A percentile compares a stretch with the other conserved stretches of the same genome.
phyloP scores from a whole-genome alignment of 441 rosid genomes.

The Hura crepitans region DNA sequence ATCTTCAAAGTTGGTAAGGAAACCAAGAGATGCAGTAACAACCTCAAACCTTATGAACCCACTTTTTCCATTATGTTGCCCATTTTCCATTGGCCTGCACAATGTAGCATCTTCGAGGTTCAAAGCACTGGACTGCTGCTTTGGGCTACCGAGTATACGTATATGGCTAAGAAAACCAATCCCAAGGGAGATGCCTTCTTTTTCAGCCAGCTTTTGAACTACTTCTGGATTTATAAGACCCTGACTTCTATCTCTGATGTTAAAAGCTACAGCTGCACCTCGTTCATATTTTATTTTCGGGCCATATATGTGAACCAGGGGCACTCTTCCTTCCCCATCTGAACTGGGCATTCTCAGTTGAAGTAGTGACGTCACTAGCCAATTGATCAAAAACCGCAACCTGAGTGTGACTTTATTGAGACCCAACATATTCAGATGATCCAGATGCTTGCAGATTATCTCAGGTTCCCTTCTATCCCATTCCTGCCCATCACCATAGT shows the following conservation, averaged over 20 bases:
- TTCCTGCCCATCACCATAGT: constrained; percentile 68
- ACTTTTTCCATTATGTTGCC: constrained; percentile 51
- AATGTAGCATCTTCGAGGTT: constrained; percentile 54
- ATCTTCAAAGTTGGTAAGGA: constrained; percentile 91
- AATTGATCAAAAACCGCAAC: constrained; percentile 78
- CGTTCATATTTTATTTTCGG: constrained; percentile 95
- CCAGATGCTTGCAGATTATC: constrained; percentile 70
- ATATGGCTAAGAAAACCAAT: constrained; percentile 84
- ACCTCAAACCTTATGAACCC: constrained; percentile 77
- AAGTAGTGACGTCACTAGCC: constrained; percentile 93
- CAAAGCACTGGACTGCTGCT: constrained; percentile 42
- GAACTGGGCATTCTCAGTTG: constrained; percentile 66
- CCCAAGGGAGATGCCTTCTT: constrained; percentile 81
- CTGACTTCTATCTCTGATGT: constrained; percentile 59
- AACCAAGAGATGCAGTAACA: constrained; percentile 90
- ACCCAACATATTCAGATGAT: constrained; percentile 87
- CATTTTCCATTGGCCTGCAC: constrained; percentile 62
- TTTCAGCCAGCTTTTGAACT: constrained; percentile 88
- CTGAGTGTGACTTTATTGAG: constrained; percentile 80
- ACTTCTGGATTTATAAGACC: constrained; percentile 75
- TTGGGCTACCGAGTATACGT: constrained; percentile 58
- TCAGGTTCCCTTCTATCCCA: constrained; percentile 85
- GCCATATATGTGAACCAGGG: constrained; percentile 87
- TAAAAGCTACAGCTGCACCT: constrained; percentile 97
- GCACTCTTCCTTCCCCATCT: constrained; percentile 49